Evolutionary conservation across 2,329 filamentous ascomycete genomes (phyloP).

Genomic region (Colletotrichum sansevieriae): DNA sequence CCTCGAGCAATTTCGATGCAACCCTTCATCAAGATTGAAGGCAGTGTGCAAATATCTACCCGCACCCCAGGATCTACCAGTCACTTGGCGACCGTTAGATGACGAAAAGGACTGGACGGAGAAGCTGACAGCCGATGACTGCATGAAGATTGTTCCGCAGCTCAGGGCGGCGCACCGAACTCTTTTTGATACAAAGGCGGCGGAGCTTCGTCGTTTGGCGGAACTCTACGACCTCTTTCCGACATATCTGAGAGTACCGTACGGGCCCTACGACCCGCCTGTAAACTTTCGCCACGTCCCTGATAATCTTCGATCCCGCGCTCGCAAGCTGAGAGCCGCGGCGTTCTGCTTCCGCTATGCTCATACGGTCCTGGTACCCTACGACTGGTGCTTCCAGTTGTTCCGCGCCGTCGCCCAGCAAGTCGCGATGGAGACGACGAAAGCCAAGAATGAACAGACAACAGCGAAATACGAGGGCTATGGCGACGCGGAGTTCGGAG

Average conservation of each 20-base stretch:
- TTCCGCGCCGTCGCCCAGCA: neutral
- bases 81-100: too few relatives aligned
- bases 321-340: neutral
- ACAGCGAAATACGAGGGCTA: neutral
- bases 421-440: neutral
- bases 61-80: neutral
- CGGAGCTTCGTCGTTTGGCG: constrained; percentile 1
- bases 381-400: neutral
- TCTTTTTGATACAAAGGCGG: neutral
- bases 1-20: neutral
- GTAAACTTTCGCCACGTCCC: neutral
- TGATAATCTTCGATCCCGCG: neutral
- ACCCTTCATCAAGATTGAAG: neutral
- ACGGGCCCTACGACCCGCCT: neutral
- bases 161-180: neutral
- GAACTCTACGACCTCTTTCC: constrained; percentile 12
- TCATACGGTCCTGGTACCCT: neutral
- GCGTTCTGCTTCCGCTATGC: neutral
- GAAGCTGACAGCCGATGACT: neutral
- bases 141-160: neutral
- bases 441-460: neutral
- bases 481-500: too few relatives aligned
- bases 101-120: neutral
- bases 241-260: neutral
- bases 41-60: neutral